Base-by-base conservation (phyloP, 192 early-diverging fungal species). In the Backusella circina region DNA sequence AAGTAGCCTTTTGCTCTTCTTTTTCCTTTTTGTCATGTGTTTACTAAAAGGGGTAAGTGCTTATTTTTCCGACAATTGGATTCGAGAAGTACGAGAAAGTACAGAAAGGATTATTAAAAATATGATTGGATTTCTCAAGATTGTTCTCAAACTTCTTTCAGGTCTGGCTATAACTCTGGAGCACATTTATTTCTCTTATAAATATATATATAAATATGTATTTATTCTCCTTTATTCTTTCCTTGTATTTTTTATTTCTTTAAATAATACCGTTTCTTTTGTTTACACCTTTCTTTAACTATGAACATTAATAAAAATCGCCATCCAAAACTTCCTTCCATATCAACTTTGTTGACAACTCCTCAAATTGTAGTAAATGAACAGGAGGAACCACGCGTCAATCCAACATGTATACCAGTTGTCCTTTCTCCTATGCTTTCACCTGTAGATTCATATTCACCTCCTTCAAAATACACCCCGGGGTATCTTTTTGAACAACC, bases 61-160 rank as follows among this genome's bases (percentile, higher is more conserved):
- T 23, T 54, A 23, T 50, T 57, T 72, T 57, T 65, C 31, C 66
- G n/a, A 51, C 32, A 61, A 37, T 44, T 44, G 44, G 66, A 31
- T 26, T 69, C 32, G 41, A 75, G 74, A 75, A 69, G 74, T 57
- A 69, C 74, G 47, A 51, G 66, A 57, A 57, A 26, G 33, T 28
- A n/a, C 15, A 35, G 32, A 57, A 33, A 51, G 16, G 36, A 61
- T 8, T 51, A 50, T 66, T 31, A 44, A 39, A 44, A 39, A 74
- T 50, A 41, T 64, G 57, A 74, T 67, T 74, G 73, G 73, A 18
- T n/a, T 18, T 26, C 21, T 18, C 13, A 66, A 36, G 36, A 66
- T 74, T 39, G 37, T 74, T 74, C 73, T 39, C 38, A 51, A 66
- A 38, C 31, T 77, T 77, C 69, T 72, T 64, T 77, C 70, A 39